phyloP scores from a whole-genome alignment of 495 filamentous ascomycete species.

The Hypoxylon cercidicola region DNA sequence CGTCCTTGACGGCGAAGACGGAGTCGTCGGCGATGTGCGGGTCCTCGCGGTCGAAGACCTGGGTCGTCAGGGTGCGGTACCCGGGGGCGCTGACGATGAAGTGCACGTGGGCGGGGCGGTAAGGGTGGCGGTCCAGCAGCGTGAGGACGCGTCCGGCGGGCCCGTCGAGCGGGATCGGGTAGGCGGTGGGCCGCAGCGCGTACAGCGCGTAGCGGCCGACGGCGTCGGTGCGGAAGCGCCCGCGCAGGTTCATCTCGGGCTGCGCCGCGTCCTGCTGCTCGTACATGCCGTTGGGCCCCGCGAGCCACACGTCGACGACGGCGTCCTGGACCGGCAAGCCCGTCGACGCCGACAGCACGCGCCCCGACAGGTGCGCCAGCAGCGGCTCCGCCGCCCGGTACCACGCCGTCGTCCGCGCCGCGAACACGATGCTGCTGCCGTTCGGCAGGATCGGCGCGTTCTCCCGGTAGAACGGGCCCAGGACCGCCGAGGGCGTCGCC shows the following conservation, averaged over 20 bases:
- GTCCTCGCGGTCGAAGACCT: conserved; percentile 76
- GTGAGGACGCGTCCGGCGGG: conserved; percentile 61
- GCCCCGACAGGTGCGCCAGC: conserved; percentile 71
- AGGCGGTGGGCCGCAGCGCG: conserved; percentile 74
- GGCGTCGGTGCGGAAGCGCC: conserved; percentile 73
- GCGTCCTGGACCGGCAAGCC: conserved; percentile 70
- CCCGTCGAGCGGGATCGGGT: conserved; percentile 76
- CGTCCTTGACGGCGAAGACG: conserved; percentile 83
- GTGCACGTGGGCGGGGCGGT: conserved; percentile 82
- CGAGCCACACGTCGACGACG: conserved; percentile 80
- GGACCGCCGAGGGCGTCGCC: conserved; percentile 75
- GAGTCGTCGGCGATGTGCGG: conserved; percentile 71
- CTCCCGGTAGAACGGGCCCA: conserved; percentile 81
- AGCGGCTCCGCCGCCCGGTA: conserved; percentile 60
- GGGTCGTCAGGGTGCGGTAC: conserved; percentile 69
- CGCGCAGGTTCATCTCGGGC: conserved; percentile 78
- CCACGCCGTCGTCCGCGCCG: conserved; percentile 42
- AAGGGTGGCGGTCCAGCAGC: conserved; percentile 73
- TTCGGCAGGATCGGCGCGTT: conserved; percentile 71
- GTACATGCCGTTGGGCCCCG: conserved; percentile 80
- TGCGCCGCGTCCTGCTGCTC: conserved; percentile 80
- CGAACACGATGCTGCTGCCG: conserved; percentile 68
- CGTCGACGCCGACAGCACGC: conserved; percentile 65
- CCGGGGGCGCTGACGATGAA: conserved; percentile 66
- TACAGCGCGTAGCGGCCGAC: conserved; percentile 74